phyloP scores from a whole-genome alignment of 2,329 filamentous ascomycete species.

The Orbilia javanica region DNA sequence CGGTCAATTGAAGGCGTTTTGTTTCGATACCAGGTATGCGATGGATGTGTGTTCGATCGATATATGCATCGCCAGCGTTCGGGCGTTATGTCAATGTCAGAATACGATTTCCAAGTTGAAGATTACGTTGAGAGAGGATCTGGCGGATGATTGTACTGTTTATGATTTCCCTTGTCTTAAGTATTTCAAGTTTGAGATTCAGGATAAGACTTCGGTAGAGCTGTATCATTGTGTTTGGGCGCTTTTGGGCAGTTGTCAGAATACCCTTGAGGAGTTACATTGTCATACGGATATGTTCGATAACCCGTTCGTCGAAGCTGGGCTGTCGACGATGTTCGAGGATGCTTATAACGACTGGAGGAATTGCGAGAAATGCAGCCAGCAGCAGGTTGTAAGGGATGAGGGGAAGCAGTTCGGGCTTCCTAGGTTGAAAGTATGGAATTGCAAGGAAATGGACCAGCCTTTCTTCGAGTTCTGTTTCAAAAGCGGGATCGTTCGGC shows the following conservation, averaged over 20 bases:
- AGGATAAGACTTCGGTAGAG: not conserved
- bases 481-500: not conserved
- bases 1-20: constrained; percentile 22
- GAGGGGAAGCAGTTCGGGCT: constrained; percentile 13
- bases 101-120: constrained; percentile 28
- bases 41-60: constrained; percentile 18
- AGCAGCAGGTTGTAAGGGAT: not conserved
- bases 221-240: constrained; percentile 32
- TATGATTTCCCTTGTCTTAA: constrained; percentile 41
- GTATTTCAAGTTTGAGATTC: constrained; percentile 4
- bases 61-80: constrained; percentile 13
- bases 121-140: constrained; percentile 13
- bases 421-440: constrained; percentile 16
- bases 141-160: constrained; percentile 26
- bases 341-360: constrained; percentile 22
- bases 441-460: constrained; percentile 8
- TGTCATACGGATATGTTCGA: constrained; percentile 3
- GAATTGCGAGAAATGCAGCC: constrained; percentile 12
- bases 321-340: not conserved
- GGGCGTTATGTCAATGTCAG: constrained; percentile 17
- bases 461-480: constrained; percentile 12
- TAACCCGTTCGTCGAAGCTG: constrained; percentile 4
- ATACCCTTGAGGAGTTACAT: constrained; percentile 26
- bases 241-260: constrained; percentile 36
- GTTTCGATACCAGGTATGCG: constrained; percentile 13